Evolutionary conservation across 345 rosid genomes (phyloP), one percentile per base, ranked within the genome.

Genomic region (rapeseed (Brassica napus)): DNA sequence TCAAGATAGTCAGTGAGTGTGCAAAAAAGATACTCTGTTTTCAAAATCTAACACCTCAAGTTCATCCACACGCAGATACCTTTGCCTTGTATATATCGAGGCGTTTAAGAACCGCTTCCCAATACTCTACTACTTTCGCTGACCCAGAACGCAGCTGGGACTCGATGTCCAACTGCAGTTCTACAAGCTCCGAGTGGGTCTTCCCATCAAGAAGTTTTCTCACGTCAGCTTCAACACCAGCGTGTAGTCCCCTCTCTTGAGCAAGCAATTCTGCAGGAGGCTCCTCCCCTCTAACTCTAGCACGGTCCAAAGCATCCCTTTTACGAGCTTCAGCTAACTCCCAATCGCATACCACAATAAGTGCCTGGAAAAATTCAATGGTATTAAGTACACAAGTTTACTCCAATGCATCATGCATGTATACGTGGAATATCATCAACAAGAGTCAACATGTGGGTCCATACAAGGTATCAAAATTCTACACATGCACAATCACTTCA

Each of bases 21-120:
- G 16, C 15, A 1, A 54, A 28, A 39, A 16, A 49, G 63, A 66
- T 16, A 15, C 10, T 9, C 16, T 37, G 64, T 28, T 65, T 15
- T 28, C 28, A 73, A 61, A 47, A 71, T 54, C 26, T 31, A 21
- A 44, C 21, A 71, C 42, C 58, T 21, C 52, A 44, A 16, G 32
- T 12, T 63, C 68, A 80, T 64, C 21, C 16, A 32, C 61, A 32
- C 14, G 74, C 28, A 70, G 3, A 60, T 89, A 94, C 97, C 95
- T 93, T 94, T n/a, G 98, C 98, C 73, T 91, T 91, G 86, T 91
- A 95, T 64, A 91, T 93, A 69, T 88, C 89, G 32, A 95, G 93
- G 60, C 99, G 91, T 79, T 89, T 93, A 54, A 95, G 88, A 80
- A 94, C 88, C 59, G 92, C 98, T 82, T 94, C 97, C 98, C 98